phyloP scores from a whole-genome alignment of 768 basidiomycete species.

The Russula olivacea region DNA sequence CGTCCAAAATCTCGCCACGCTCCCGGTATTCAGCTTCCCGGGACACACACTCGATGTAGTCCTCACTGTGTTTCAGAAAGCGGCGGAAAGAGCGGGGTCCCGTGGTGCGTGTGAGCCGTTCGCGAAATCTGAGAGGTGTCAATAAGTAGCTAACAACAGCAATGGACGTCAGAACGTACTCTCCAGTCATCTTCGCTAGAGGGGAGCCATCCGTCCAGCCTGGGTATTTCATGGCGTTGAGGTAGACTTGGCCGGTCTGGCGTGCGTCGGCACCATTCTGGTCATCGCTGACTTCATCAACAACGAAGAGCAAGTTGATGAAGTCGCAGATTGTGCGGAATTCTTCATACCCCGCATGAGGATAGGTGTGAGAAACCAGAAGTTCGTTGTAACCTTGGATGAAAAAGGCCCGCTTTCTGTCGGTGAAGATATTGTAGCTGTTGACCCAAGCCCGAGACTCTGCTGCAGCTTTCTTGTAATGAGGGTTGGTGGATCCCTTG shows the following conservation, averaged over 20 bases:
- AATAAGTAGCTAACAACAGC: not conserved
- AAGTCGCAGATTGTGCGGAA: constrained; percentile 63
- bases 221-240: constrained; percentile 50
- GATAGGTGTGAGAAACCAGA: constrained; percentile 57
- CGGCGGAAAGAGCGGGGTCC: constrained; percentile 45
- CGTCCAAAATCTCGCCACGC: constrained; percentile 47
- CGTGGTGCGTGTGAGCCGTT: constrained; percentile 42
- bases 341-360: constrained; percentile 53
- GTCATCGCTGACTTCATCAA: constrained; percentile 67
- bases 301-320: constrained; percentile 47
- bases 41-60: constrained; percentile 54
- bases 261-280: constrained; percentile 55
- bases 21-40: constrained; percentile 62
- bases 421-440: constrained; percentile 53
- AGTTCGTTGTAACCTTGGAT: constrained; percentile 58
- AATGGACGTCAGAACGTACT: constrained; percentile 37
- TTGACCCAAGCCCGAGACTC: constrained; percentile 64
- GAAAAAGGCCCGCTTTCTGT: constrained; percentile 58
- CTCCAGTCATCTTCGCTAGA: constrained; percentile 56
- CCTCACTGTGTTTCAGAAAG: constrained; percentile 49
- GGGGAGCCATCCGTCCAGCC: constrained; percentile 53
- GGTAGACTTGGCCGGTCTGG: constrained; percentile 47
- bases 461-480: constrained; percentile 50
- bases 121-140: constrained; percentile 43
- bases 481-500: constrained; percentile 49